Conservation (phyloP, 768 basidiomycete genomes). For the Fomitopsis pulvina region DNA sequence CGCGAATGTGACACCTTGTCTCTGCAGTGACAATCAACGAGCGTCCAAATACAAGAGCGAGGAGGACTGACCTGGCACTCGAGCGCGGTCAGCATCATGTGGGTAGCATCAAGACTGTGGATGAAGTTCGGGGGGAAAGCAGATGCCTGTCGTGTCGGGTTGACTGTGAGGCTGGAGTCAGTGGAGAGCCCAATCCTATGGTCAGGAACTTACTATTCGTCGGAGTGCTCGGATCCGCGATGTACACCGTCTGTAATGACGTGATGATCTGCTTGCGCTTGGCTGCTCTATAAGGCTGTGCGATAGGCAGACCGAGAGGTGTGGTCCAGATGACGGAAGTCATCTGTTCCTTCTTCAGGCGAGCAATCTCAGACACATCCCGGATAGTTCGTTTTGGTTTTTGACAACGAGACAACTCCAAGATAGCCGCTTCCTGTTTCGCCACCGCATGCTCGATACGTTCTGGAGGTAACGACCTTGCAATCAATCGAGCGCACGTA, state of each 20-base stretch:
- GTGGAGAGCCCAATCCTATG: not conserved
- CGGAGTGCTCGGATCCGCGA: constrained; percentile 77
- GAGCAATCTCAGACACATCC: constrained; percentile 13
- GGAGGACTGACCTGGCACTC: constrained; percentile 64
- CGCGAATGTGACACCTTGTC: constrained; percentile 75
- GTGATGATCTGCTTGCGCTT: constrained; percentile 83
- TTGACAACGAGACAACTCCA: too few species aligned
- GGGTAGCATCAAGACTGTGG: constrained; percentile 94
- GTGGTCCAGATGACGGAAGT: constrained; percentile 95
- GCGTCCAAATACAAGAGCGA: not conserved
- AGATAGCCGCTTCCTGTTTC: constrained; percentile 6
- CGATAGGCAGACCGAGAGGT: constrained; percentile 89
- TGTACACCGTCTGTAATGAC: constrained; percentile 78
- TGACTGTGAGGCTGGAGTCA: constrained; percentile 37
- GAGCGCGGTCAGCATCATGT: constrained; percentile 96
- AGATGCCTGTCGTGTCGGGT: constrained; percentile 80
- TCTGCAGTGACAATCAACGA: constrained; percentile 32
- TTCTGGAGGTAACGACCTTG: constrained; percentile 77
- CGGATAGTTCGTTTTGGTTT: constrained; percentile 20
- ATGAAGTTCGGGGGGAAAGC: constrained; percentile 99
- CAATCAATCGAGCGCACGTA: constrained; percentile 72
- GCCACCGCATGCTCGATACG: constrained; percentile 40
- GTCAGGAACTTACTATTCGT: constrained; percentile 21
- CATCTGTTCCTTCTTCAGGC: constrained; percentile 85
- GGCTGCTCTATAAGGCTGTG: constrained; percentile 89